Evolutionary conservation across 1,284 basidiomycete species (phyloP), one percentile per base, ranked within the genome.

Genomic region (Cryptococcus amylolentus): DNA sequence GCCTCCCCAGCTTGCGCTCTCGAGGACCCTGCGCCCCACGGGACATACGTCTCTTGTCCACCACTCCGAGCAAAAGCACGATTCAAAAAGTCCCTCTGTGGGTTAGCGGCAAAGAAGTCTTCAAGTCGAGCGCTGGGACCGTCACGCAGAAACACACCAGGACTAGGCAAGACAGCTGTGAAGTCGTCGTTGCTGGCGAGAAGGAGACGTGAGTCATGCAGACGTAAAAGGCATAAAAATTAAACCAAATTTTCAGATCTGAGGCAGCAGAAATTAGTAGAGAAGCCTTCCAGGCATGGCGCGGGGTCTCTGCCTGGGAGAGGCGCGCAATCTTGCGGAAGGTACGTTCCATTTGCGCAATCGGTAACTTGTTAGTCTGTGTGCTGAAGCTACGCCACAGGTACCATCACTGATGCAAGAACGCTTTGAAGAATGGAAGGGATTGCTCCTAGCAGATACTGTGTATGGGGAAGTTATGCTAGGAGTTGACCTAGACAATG

Each of bases 111-210:
- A 9, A 62, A 46, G 44, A 56, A 2, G 56, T 62, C 1, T 44
- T 27, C 2, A 37, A 51, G 3, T 61, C 62, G 7, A 53, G 54
- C 3, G 55, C 39, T 2, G 57, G 57, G 12, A 58, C 54, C 7
- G 56, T 50, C 5, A 52, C 44, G 9, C 46, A 43, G 5, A 49
- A 41, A 28, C 62, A 68, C 51, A 51, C 64, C 1, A 56, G 57
- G 27, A 60, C 60, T 1, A 51, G 57, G 7, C 37, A 56, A 23
- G 44, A 54, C 23, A 61, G 52, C 27, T 66, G 60, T 42, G 52
- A 63, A 28, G 55, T 66, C 4, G 56, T 64, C 2, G 54, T 64
- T 5, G 66, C 66, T 14, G 66, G 66, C 6, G 50, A 62, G 38
- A 38, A 56, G 28, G 66, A 68, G 35, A 60, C 56, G 66, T 68